Percentiles rank a stretch among this genome's conserved stretches.
Evolutionary conservation across 345 rosid species (phyloP).

Genomic region (Rhizophora apiculata): DNA sequence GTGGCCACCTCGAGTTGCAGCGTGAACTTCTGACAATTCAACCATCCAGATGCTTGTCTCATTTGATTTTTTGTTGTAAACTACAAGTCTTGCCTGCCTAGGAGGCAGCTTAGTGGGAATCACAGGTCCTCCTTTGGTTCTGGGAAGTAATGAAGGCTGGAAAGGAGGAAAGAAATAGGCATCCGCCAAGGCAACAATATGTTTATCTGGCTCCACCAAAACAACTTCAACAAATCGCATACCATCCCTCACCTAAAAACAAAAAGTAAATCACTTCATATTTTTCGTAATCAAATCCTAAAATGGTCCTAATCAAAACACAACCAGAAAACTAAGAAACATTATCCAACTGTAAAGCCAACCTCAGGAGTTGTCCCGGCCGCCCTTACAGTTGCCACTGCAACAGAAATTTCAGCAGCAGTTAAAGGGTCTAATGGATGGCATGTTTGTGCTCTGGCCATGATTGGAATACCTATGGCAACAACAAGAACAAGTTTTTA

Average conservation of each 20-base stretch:
- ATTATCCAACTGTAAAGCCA: neutral
- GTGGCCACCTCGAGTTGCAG: slow-evolving; percentile 87
- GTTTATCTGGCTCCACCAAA: slow-evolving; percentile 67
- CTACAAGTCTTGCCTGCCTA: slow-evolving; percentile 74
- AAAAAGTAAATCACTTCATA: slow-evolving; percentile 1
- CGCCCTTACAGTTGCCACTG: slow-evolving; percentile 86
- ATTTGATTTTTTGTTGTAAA: slow-evolving; percentile 78
- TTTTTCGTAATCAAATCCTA: neutral
- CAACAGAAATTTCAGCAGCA: slow-evolving; percentile 84
- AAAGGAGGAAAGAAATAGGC: slow-evolving; percentile 95
- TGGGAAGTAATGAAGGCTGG: slow-evolving; percentile 90
- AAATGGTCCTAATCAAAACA: neutral
- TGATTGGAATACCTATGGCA: slow-evolving; percentile 45
- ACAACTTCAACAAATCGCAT: slow-evolving; percentile 93
- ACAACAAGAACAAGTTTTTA: neutral
- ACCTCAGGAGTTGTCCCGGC: slow-evolving; percentile 98
- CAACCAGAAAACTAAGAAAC: neutral
- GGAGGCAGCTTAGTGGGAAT: slow-evolving; percentile 88
- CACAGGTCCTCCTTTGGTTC: slow-evolving; percentile 76
- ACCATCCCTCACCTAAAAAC: slow-evolving; percentile 79
- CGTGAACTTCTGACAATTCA: slow-evolving; percentile 84
- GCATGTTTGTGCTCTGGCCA: slow-evolving; percentile 67
- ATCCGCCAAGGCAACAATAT: slow-evolving; percentile 86
- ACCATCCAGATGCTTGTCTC: slow-evolving; percentile 84
- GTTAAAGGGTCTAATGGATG: slow-evolving; percentile 88